A percentile compares a stretch with the other conserved stretches of the same genome.
Conservation (phyloP, 441 rosid genomes). For the Theobroma grandiflorum region DNA sequence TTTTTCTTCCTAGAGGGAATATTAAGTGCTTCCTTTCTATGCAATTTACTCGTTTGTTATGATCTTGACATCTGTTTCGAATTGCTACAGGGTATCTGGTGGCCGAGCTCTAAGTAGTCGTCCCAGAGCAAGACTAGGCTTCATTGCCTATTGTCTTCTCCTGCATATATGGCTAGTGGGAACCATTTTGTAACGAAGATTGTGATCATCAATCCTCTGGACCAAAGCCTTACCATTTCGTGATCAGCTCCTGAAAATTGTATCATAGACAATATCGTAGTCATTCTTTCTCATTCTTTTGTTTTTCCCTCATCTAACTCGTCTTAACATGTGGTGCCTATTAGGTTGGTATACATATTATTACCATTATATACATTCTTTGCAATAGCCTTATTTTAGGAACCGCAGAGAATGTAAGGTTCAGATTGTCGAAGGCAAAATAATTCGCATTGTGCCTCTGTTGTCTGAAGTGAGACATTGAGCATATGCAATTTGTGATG, state of each 20-base stretch:
- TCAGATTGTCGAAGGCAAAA: constrained; percentile 26
- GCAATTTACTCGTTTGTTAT: neutral
- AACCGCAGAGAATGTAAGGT: constrained; percentile 46
- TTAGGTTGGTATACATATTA: constrained; percentile 33
- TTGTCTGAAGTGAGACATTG: constrained; percentile 20
- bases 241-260: constrained; percentile 36
- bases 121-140: constrained; percentile 82
- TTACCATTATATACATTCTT: constrained; percentile 37
- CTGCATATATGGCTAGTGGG: constrained; percentile 86
- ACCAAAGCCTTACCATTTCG: constrained; percentile 10
- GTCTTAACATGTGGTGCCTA: constrained; percentile 18
- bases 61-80: neutral
- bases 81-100: constrained; percentile 77
- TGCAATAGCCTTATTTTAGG: constrained; percentile 46
- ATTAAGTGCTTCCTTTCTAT: neutral
- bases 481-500: constrained; percentile 13
- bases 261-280: constrained; percentile 36
- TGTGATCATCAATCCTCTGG: constrained; percentile 17
- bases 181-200: constrained; percentile 57
- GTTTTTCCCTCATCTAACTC: constrained; percentile 1
- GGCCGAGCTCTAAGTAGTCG: constrained; percentile 80
- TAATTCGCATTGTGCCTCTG: constrained; percentile 19
- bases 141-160: constrained; percentile 73
- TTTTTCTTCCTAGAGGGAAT: neutral
- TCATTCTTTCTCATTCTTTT: constrained; percentile 26